phyloP scores from a whole-genome alignment of 176 grass and related monocot species.

The Puccinellia tenuiflora region DNA sequence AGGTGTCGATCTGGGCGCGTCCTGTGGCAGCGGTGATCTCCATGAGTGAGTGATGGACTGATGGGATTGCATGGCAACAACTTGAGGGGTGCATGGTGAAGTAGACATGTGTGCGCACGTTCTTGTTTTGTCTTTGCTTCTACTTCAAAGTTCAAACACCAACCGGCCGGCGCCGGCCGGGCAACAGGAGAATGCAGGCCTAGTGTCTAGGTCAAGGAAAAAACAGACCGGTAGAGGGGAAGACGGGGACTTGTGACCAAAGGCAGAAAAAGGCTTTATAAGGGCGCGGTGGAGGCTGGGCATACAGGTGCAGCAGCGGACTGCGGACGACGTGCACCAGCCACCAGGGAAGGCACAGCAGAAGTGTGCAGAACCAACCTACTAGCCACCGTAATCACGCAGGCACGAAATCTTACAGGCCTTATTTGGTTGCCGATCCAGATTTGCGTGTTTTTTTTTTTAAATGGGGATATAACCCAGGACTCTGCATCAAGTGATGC shows the following conservation, averaged over 20 bases:
- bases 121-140: conserved; percentile 48
- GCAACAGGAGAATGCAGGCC: conserved; percentile 10
- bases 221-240: background rate
- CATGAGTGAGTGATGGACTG: conserved; percentile 9
- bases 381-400: no score
- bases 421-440: no score
- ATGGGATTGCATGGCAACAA: background rate
- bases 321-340: background rate
- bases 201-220: background rate
- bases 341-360: background rate
- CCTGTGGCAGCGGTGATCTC: background rate
- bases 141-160: conserved; percentile 56
- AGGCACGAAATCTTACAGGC: no score
- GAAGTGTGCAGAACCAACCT: no score
- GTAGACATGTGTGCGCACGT: conserved; percentile 9
- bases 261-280: background rate
- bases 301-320: background rate
- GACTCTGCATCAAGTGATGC: no score
- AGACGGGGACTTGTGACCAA: background rate
- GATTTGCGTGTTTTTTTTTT: no score
- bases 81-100: conserved; percentile 11
- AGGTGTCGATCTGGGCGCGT: conserved; percentile 51
- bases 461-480: no score
- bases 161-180: background rate
- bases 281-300: background rate